Conservation (phyloP, 2,329 filamentous ascomycete species). For the Epichloe gansuensis region DNA sequence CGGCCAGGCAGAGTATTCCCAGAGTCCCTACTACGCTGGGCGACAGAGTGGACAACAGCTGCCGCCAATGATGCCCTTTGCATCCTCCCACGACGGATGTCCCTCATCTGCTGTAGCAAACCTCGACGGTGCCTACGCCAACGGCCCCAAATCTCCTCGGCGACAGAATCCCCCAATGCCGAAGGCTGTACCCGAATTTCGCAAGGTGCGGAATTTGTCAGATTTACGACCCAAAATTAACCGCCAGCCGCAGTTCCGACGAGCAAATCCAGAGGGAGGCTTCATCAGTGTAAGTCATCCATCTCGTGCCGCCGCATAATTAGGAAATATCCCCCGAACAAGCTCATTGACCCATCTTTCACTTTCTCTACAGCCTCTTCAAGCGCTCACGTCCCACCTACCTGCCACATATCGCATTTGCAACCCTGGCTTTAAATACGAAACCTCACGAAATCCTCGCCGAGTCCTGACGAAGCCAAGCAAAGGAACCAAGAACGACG, state of each 20-base stretch:
- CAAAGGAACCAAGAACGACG: slow-evolving; percentile 97
- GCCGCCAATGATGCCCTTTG: slow-evolving; percentile 58
- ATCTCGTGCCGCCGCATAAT: background rate
- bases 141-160: slow-evolving; percentile 45
- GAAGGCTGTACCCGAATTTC: slow-evolving; percentile 75
- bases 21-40: slow-evolving; percentile 44
- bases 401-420: slow-evolving; percentile 96
- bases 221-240: slow-evolving; percentile 79
- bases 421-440: slow-evolving; percentile 96
- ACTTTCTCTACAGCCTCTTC: slow-evolving; percentile 56
- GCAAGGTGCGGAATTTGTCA: slow-evolving; percentile 56
- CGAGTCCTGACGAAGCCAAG: slow-evolving; percentile 95
- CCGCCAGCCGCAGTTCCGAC: slow-evolving; percentile 74
- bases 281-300: slow-evolving; percentile 74
- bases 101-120: slow-evolving; percentile 58
- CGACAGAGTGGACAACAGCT: slow-evolving; percentile 49
- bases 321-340: background rate
- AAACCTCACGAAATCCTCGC: slow-evolving; percentile 90
- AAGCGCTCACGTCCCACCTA: slow-evolving; percentile 86
- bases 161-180: slow-evolving; percentile 35
- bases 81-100: slow-evolving; percentile 57
- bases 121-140: slow-evolving; percentile 52
- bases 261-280: slow-evolving; percentile 86
- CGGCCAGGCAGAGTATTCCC: slow-evolving; percentile 47
- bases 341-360: background rate